Evolutionary conservation across 2,329 filamentous ascomycete species (phyloP).

Genomic region (Cadophora luteo-olivacea): DNA sequence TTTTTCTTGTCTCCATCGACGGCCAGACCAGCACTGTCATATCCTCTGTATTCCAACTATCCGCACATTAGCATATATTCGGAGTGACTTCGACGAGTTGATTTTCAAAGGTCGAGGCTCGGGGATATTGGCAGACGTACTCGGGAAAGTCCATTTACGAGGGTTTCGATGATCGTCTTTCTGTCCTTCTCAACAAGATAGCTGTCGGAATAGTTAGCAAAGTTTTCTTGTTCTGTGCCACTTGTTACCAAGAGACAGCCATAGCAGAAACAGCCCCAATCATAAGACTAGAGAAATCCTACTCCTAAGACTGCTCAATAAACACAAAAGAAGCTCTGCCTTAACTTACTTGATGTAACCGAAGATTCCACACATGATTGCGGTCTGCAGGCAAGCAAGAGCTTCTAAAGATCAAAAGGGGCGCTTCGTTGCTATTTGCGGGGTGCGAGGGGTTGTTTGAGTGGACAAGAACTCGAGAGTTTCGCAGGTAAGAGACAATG

Average conservation of each 20-base stretch:
- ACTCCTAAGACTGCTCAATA: neutral
- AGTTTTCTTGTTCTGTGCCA: neutral
- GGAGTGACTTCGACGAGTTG: neutral
- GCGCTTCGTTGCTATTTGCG: conserved; percentile 12
- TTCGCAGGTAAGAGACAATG: neutral
- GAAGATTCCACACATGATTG: conserved; percentile 25
- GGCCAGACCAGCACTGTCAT: conserved; percentile 95
- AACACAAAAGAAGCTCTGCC: neutral
- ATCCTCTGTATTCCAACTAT: conserved; percentile 91
- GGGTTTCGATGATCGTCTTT: conserved; percentile 92
- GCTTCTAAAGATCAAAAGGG: conserved; percentile 1
- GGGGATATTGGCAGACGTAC: neutral
- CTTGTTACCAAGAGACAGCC: neutral
- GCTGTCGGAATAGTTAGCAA: conserved; percentile 56
- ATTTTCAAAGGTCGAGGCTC: neutral
- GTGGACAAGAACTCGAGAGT: neutral
- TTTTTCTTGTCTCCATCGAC: conserved; percentile 99
- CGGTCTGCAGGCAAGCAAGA: conserved; percentile 8
- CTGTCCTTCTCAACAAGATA: conserved; percentile 99
- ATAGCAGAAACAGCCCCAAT: neutral
- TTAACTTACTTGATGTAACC: conserved; percentile 24
- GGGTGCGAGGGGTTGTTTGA: conserved; percentile 9
- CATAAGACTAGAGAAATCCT: neutral
- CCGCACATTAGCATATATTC: neutral
- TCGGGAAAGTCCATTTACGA: conserved; percentile 94